These are phyloP conservation scores for Dorcoceras hygrometricum DNA, from an alignment of 257 asterid species.

Conservation along the genomic window DNA sequence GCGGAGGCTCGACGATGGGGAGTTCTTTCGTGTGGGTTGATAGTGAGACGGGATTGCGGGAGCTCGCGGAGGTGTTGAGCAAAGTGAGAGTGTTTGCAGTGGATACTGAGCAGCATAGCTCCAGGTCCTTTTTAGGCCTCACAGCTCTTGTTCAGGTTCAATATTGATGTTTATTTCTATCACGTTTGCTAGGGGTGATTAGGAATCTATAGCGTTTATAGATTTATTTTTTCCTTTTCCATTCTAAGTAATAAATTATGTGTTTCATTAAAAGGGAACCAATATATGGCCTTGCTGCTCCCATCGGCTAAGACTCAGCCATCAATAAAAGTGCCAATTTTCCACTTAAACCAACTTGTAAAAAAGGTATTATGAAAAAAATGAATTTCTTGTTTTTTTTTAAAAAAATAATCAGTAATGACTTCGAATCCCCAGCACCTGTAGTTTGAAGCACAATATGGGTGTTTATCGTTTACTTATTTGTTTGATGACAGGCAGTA, in stretches of 20 bases:
- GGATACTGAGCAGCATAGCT: constrained; percentile 92
- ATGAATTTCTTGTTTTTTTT: background rate
- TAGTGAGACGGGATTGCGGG: constrained; percentile 46
- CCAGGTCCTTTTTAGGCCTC: constrained; percentile 85
- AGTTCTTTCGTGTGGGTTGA: constrained; percentile 65
- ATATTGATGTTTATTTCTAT: constrained; percentile 2
- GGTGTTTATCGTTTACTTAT: background rate
- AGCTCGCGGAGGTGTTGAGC: constrained; percentile 60
- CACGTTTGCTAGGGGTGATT: background rate
- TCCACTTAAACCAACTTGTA: background rate
- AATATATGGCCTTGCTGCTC: no score
- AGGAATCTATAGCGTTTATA: no score
- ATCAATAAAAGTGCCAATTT: no score
- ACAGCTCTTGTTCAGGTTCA: constrained; percentile 91
- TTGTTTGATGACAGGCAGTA: background rate
- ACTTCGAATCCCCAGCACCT: background rate
- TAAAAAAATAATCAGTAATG: background rate
- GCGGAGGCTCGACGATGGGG: constrained; percentile 40
- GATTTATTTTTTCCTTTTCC: no score
- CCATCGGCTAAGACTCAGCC: no score
- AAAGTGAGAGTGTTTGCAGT: constrained; percentile 73
- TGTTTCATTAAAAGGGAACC: no score
- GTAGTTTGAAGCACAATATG: background rate
- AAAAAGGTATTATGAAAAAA: background rate
- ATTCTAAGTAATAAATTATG: no score